Evolutionary conservation across 2,329 filamentous ascomycete genomes (phyloP).

Genomic region (Epichloe hybrida): DNA sequence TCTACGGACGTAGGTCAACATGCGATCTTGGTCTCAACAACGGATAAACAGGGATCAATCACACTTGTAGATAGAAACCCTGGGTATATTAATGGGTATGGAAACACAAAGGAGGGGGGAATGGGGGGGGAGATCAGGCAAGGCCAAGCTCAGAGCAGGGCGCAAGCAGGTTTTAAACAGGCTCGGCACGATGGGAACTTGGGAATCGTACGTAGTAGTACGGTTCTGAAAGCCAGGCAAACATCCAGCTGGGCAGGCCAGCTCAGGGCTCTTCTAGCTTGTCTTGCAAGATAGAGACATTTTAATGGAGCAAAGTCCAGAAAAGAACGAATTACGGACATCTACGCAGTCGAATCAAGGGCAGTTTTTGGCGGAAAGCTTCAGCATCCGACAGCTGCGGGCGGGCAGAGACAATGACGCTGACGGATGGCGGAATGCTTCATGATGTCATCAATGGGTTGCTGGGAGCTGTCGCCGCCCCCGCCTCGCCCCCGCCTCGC

Average conservation of each 20-base stretch:
- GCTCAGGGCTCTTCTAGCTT: not conserved
- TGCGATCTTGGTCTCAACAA: not conserved
- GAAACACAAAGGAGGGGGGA: not conserved
- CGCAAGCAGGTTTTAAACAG: conserved; percentile 4
- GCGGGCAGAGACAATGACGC: not conserved
- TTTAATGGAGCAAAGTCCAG: not conserved
- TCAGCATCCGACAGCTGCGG: not conserved
- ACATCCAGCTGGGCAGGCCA: not conserved
- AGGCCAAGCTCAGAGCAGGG: not conserved
- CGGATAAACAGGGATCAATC: not conserved
- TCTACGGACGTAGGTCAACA: not conserved
- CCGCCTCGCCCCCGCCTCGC: too few relatives aligned
- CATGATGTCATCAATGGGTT: conserved; percentile 21
- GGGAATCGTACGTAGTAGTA: not conserved
- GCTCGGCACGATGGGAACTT: not conserved
- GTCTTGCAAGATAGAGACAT: not conserved
- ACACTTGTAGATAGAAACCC: not conserved
- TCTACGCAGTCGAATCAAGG: too few relatives aligned
- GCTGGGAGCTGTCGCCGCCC: too few relatives aligned
- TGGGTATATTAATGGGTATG: not conserved
- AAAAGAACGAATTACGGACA: not conserved
- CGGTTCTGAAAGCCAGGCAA: not conserved
- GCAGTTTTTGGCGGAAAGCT: not conserved
- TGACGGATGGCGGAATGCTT: conserved; percentile 16
- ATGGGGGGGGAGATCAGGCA: not conserved